These are phyloP conservation scores for Erigeron philadelphicus DNA, from an alignment of 140 eudicot genomes.

Conservation along the genomic window DNA sequence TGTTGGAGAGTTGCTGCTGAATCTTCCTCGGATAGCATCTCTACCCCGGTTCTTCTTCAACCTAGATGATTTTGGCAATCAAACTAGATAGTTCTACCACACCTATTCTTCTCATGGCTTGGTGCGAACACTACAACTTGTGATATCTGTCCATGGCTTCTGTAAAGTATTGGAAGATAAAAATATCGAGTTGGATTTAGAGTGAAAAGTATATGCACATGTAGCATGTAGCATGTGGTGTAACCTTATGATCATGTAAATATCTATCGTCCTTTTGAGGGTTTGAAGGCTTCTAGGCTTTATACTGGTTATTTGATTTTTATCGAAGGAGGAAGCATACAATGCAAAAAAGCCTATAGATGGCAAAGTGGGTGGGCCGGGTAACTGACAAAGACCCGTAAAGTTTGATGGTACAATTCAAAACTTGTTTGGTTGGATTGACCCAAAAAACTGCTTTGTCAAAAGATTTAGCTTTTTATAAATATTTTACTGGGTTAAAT, in stretches of 20 bases:
- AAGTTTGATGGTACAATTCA: not conserved
- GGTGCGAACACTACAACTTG: constrained; percentile 12
- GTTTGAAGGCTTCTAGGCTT: constrained; percentile 19
- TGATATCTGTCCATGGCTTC: constrained; percentile 12
- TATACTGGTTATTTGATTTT: not conserved
- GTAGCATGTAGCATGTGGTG: constrained; percentile 27
- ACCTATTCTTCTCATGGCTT: constrained; percentile 4
- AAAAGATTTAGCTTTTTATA: not conserved
- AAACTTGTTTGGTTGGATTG: not conserved
- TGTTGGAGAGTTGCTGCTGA: constrained; percentile 73
- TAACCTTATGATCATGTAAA: constrained; percentile 17
- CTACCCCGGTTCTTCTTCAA: constrained; percentile 68
- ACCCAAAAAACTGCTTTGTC: not conserved
- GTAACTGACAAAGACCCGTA: not conserved
- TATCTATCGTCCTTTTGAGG: constrained; percentile 7
- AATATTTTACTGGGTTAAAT: not conserved
- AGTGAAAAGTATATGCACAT: constrained; percentile 16
- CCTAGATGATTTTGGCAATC: constrained; percentile 46
- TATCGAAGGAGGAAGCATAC: not conserved
- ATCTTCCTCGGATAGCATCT: constrained; percentile 89
- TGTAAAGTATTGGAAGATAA: constrained; percentile 18
- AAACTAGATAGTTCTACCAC: constrained; percentile 35
- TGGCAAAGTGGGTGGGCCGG: not conserved
- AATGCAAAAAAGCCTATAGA: not conserved
- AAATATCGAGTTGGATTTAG: constrained; percentile 13